These are phyloP conservation scores for Trypethelium eluteriae DNA, from an alignment of 495 filamentous ascomycete species.

Conservation along the genomic window DNA sequence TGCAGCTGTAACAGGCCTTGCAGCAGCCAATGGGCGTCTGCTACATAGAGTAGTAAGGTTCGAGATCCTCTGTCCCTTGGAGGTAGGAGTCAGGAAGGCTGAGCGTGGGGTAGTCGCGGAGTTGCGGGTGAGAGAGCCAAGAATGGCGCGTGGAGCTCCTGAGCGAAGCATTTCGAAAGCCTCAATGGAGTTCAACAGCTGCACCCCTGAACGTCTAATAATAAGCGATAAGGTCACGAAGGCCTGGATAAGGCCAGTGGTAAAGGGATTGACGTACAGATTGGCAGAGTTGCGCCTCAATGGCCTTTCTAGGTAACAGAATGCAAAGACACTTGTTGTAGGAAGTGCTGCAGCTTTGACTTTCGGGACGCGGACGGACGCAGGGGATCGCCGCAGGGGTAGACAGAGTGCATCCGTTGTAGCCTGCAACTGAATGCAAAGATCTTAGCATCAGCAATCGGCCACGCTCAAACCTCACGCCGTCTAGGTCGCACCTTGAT, in stretches of 20 bases:
- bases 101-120: constrained; percentile 15
- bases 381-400: constrained; percentile 8
- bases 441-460: neutral
- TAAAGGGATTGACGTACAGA: neutral
- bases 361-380: neutral
- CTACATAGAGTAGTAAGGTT: constrained; percentile 17
- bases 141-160: constrained; percentile 27
- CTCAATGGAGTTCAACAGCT: neutral
- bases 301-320: neutral
- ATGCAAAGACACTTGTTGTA: neutral
- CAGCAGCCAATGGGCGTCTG: constrained; percentile 17
- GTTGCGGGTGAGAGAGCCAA: constrained; percentile 24
- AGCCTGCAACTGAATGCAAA: neutral
- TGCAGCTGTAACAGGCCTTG: constrained; percentile 26
- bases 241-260: neutral
- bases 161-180: constrained; percentile 33
- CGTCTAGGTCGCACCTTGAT: too few species aligned
- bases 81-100: constrained; percentile 18
- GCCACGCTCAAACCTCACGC: neutral
- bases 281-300: neutral
- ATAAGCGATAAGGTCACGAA: neutral
- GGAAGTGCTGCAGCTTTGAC: neutral
- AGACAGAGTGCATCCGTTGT: neutral
- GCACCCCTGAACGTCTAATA: neutral
- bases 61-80: constrained; percentile 23